Base-by-base conservation (phyloP, 306 rosid genomes). In the Crotalaria pallida region DNA sequence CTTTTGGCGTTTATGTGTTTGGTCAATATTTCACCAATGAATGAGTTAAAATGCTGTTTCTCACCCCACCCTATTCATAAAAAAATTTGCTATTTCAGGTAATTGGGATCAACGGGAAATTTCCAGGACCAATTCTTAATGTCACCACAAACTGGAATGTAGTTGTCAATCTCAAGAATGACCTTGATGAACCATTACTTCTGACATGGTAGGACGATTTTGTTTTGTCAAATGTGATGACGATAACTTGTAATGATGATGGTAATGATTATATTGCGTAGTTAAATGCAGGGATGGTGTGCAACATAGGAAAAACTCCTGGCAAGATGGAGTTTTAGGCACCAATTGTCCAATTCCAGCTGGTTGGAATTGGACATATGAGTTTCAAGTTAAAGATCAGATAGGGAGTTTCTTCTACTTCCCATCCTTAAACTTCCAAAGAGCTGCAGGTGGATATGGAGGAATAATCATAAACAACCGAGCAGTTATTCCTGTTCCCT, bases 271-370 rank as follows among this genome's bases (percentile, higher is more conserved):
- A 78, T 69, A 49, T 61, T 69, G 81, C 53, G 45, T 76, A 78
- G 76, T 77, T 57, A 59, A 77, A 79, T 87, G 87, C 84, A 94
- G 98, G 97, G 41, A 88, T 57, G 97, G 97, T 10, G 72, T 94
- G 69, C 91, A 94, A 57, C 88, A 90, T 21, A 83, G 98, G 83
- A 94, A 87, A 79, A 82, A 90, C 80, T 87, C 97, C 1, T 94
- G 96, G 97, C 98, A 90, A 74, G 97, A 94, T 67, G 98, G 98
- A 43, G 97, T 94, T 48, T 84, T 82, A 26, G 97, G 96, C 81
- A 94, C 98, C 8, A 94, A 87, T 64, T 94, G 98, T 83, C 97
- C 98, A n/a, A 88, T 94, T 71, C 98, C 91, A n/a, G 82, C 95
- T 4, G 97, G 98, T 63, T 90, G 96, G 97, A 94, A 94, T 64